Evolutionary conservation across 805 yeast genomes (phyloP).

Genomic region (Yarrowia phangngaensis): DNA sequence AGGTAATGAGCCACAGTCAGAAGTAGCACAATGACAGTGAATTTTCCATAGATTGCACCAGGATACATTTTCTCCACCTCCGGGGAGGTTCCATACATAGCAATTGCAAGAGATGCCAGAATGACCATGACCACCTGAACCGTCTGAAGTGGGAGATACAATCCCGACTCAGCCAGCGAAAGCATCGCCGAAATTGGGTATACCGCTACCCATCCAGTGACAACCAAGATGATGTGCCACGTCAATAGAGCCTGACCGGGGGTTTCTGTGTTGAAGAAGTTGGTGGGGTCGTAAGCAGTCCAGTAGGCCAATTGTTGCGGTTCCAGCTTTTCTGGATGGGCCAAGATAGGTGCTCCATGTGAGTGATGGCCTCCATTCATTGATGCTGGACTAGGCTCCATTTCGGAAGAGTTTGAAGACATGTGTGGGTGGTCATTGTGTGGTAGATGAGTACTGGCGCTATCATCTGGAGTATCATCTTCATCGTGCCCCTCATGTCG

Average conservation of each 20-base stretch:
- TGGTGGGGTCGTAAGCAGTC: slow-evolving; percentile 73
- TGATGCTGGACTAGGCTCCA: slow-evolving; percentile 16
- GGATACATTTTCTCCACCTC: slow-evolving; percentile 57
- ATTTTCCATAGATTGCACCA: slow-evolving; percentile 62
- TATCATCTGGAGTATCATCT: background rate
- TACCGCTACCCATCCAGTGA: slow-evolving; percentile 48
- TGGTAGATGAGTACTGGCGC: too few species aligned
- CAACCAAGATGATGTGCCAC: slow-evolving; percentile 50
- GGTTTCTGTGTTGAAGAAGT: slow-evolving; percentile 51
- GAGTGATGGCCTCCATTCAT: slow-evolving; percentile 35
- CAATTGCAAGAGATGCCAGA: slow-evolving; percentile 53
- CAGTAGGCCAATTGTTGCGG: slow-evolving; percentile 74
- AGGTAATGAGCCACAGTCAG: slow-evolving; percentile 52
- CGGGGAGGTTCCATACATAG: slow-evolving; percentile 59
- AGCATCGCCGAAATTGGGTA: slow-evolving; percentile 69
- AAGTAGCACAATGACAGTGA: slow-evolving; percentile 59
- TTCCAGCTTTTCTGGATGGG: slow-evolving; percentile 52
- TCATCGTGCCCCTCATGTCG: slow-evolving; percentile 14
- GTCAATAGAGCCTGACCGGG: slow-evolving; percentile 52
- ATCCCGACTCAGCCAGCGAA: slow-evolving; percentile 54
- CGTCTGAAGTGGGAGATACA: slow-evolving; percentile 56
- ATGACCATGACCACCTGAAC: slow-evolving; percentile 48
- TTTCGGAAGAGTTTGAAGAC: background rate
- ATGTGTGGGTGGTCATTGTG: too few species aligned
- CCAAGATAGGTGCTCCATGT: slow-evolving; percentile 74